Evolutionary conservation across 495 filamentous ascomycete species (phyloP).

Genomic region (Parathielavia hyrcaniae): DNA sequence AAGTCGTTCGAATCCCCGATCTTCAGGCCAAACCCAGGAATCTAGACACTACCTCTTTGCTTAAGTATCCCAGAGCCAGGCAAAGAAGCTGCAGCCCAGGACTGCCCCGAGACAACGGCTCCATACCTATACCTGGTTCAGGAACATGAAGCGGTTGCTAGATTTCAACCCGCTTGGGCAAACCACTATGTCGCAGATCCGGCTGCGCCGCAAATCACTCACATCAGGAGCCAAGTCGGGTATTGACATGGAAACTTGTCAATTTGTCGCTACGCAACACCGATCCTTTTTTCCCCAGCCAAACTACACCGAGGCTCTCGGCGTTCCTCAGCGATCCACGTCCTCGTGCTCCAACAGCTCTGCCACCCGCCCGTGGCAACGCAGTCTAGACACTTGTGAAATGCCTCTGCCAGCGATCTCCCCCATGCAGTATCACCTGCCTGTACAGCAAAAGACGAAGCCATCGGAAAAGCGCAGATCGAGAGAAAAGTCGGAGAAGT

Average conservation of each 20-base stretch:
- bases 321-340: constrained; percentile 53
- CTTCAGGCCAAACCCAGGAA: no score
- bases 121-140: not conserved
- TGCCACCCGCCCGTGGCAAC: constrained; percentile 27
- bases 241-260: constrained; percentile 44
- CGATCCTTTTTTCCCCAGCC: constrained; percentile 33
- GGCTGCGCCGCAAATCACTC: constrained; percentile 9
- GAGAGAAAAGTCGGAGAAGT: constrained; percentile 34
- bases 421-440: constrained; percentile 47
- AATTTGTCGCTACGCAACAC: constrained; percentile 51
- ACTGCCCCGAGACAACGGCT: not conserved
- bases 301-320: constrained; percentile 46
- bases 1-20: no score
- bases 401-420: constrained; percentile 49
- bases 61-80: no score
- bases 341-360: constrained; percentile 44
- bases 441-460: constrained; percentile 33
- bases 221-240: not conserved
- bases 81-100: no score
- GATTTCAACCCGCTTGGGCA: not conserved
- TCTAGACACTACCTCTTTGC: no score
- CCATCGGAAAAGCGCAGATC: constrained; percentile 32
- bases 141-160: not conserved
- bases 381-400: constrained; percentile 41
- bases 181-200: no score